Conservation (phyloP, 768 basidiomycete genomes). For the Xerocomellus intermedius region DNA sequence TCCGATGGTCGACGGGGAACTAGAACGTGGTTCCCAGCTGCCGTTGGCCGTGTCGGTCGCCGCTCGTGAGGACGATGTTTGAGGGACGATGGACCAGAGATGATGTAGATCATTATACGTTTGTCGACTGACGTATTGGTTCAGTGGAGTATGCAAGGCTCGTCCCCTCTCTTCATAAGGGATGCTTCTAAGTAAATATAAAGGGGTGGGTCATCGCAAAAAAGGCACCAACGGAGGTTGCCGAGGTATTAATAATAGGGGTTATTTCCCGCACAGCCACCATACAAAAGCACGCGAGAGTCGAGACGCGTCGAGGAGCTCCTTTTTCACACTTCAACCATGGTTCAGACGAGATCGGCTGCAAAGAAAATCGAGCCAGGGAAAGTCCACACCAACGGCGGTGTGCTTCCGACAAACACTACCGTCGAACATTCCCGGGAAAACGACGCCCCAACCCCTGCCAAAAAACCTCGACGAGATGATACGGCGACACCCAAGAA, state of each 20-base stretch:
- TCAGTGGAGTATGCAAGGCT: neutral
- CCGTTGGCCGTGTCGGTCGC: slow-evolving; percentile 30
- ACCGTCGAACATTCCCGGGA: neutral
- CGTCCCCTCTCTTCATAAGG: neutral
- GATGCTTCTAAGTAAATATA: too few relatives aligned
- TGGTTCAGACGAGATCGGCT: neutral
- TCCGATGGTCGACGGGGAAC: slow-evolving; percentile 29
- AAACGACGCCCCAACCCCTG: neutral
- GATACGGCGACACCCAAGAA: neutral
- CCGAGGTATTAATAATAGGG: neutral
- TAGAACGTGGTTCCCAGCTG: slow-evolving; percentile 31
- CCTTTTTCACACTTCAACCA: neutral
- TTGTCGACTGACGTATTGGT: neutral
- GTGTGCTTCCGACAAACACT: neutral
- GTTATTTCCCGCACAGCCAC: neutral
- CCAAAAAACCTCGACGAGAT: neutral
- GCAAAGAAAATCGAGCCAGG: neutral
- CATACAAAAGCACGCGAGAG: too few relatives aligned
- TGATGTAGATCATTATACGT: too few relatives aligned
- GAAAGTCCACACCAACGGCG: neutral
- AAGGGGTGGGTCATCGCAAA: too few relatives aligned
- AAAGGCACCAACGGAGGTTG: too few relatives aligned
- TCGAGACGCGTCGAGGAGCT: neutral
- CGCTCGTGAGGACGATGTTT: neutral
- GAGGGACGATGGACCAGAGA: neutral